phyloP scores from a whole-genome alignment of 495 filamentous ascomycete species.

The Aspergillus indologenus region DNA sequence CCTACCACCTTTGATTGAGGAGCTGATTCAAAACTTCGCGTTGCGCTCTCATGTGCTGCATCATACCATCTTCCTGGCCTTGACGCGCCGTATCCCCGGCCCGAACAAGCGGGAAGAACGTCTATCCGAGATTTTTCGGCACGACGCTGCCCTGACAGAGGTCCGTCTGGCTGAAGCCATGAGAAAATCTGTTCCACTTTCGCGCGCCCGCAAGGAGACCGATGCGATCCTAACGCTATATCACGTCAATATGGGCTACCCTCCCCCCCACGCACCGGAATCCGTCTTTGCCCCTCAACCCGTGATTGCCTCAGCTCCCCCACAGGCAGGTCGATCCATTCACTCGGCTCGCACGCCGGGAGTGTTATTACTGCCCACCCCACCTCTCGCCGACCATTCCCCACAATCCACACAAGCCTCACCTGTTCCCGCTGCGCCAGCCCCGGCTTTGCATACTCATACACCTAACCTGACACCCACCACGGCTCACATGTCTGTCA shows the following conservation, averaged over 20 bases:
- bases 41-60: slow-evolving; percentile 56
- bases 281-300: not conserved
- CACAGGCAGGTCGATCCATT: not conserved
- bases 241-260: not conserved
- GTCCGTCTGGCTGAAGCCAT: not conserved
- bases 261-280: not conserved
- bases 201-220: slow-evolving; percentile 10
- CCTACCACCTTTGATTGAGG: slow-evolving; percentile 61
- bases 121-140: slow-evolving; percentile 22
- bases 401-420: no score
- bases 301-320: not conserved
- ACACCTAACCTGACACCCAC: not conserved
- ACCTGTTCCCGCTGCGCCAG: not conserved
- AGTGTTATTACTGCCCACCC: not conserved
- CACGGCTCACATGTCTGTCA: not conserved
- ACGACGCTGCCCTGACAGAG: slow-evolving; percentile 8
- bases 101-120: slow-evolving; percentile 1
- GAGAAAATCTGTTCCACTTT: not conserved
- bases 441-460: not conserved
- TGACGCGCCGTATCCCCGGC: slow-evolving; percentile 32
- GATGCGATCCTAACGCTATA: slow-evolving; percentile 4
- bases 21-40: slow-evolving; percentile 49
- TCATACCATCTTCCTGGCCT: slow-evolving; percentile 56
- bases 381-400: not conserved
- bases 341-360: not conserved